These are phyloP conservation scores for Aspergillus aculeatinus DNA, from an alignment of 2,329 filamentous ascomycete species.

Conservation along the genomic window DNA sequence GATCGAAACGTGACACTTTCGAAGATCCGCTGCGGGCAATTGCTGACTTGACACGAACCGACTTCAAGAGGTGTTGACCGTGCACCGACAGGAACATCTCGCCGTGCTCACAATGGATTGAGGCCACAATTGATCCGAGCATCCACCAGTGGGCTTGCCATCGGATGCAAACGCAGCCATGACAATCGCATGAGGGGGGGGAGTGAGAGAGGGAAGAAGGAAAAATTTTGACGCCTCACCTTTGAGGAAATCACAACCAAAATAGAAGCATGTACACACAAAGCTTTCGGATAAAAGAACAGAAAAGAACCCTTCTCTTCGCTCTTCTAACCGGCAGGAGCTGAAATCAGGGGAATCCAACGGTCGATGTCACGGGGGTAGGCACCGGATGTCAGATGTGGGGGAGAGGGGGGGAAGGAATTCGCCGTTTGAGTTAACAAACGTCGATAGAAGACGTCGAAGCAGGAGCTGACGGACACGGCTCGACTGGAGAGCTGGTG, in stretches of 20 bases:
- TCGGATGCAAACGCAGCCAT: neutral
- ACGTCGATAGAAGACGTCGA: slow-evolving; percentile 40
- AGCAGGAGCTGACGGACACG: slow-evolving; percentile 39
- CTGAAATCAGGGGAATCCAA: slow-evolving; percentile 34
- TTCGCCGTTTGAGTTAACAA: slow-evolving; percentile 43
- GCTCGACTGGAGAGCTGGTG: slow-evolving; percentile 40
- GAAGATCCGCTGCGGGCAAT: slow-evolving; percentile 8
- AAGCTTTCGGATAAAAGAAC: slow-evolving; percentile 21
- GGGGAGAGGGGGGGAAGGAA: slow-evolving; percentile 20
- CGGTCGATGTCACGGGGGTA: slow-evolving; percentile 32
- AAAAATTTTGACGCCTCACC: slow-evolving; percentile 22
- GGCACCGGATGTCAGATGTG: slow-evolving; percentile 31
- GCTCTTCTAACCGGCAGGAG: slow-evolving; percentile 43
- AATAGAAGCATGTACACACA: slow-evolving; percentile 27
- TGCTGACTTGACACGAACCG: slow-evolving; percentile 13
- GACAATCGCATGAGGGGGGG: neutral
- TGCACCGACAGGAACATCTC: slow-evolving; percentile 7
- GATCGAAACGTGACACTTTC: slow-evolving; percentile 9
- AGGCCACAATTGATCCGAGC: neutral
- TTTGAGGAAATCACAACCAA: slow-evolving; percentile 25
- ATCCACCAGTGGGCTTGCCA: neutral
- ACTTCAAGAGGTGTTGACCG: slow-evolving; percentile 7
- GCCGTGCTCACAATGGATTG: neutral
- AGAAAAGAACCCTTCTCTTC: slow-evolving; percentile 31
- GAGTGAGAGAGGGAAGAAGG: slow-evolving; percentile 3